phyloP scores from a whole-genome alignment of 805 yeast species.

The Saccharomycopsis oosterbeekiorum region DNA sequence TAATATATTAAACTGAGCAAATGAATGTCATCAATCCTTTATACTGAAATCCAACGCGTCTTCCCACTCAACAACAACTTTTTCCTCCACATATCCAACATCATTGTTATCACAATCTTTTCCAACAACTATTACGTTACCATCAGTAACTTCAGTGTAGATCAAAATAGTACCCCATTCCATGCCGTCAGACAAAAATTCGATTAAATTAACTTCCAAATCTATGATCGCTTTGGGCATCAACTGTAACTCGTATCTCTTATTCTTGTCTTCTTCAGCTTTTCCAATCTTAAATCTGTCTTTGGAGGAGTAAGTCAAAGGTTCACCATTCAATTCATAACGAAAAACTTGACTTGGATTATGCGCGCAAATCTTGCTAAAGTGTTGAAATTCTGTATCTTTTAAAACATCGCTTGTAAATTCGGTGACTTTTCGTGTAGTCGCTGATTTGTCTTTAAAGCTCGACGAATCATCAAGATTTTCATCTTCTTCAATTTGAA shows the following conservation, averaged over 20 bases:
- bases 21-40: background rate
- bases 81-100: conserved; percentile 76
- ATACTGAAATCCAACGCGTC: conserved; percentile 23
- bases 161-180: conserved; percentile 95
- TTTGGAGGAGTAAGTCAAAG: conserved; percentile 56
- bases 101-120: conserved; percentile 41
- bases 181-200: conserved; percentile 62
- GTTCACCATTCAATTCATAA: conserved; percentile 71
- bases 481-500: conserved; percentile 43
- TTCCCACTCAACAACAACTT: conserved; percentile 86
- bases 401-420: conserved; percentile 48
- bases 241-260: conserved; percentile 77
- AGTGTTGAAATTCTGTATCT: conserved; percentile 71
- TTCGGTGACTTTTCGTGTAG: conserved; percentile 23
- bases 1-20: background rate
- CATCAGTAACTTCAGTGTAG: conserved; percentile 65
- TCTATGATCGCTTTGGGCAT: conserved; percentile 92
- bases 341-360: conserved; percentile 84
- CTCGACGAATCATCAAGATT: conserved; percentile 27
- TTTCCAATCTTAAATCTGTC: conserved; percentile 40
- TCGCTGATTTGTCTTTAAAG: conserved; percentile 12
- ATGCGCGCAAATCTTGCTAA: conserved; percentile 62
- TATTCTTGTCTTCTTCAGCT: conserved; percentile 25
- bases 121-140: conserved; percentile 29
- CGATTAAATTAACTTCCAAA: conserved; percentile 44